Percentiles rank a stretch among this genome's conserved stretches.
Evolutionary conservation across 1,284 basidiomycete species (phyloP).

Genomic region (Pulveroboletus ridleyi): DNA sequence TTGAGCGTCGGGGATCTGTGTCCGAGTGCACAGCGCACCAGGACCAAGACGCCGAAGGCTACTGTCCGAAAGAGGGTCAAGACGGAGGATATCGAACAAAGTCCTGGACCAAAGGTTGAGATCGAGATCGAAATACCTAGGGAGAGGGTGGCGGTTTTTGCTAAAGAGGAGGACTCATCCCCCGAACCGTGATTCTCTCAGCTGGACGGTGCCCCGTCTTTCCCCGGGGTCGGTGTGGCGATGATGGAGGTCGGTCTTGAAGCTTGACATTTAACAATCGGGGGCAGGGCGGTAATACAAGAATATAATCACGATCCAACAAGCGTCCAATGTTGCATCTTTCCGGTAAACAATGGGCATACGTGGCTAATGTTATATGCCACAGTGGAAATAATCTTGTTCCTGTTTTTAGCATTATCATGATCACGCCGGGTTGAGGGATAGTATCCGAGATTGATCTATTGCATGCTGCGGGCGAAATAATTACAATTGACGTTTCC

Average conservation of each 20-base stretch:
- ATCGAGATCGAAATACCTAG: conserved; percentile 41
- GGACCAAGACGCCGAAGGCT: conserved; percentile 36
- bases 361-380: too few relatives aligned
- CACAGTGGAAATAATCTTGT: too few relatives aligned
- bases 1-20: conserved; percentile 60
- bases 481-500: conserved; percentile 98
- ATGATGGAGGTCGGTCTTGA: too few relatives aligned
- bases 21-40: conserved; percentile 58
- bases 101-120: conserved; percentile 44
- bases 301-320: too few relatives aligned
- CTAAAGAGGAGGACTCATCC: conserved; percentile 4
- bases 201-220: too few relatives aligned
- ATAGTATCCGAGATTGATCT: conserved; percentile 7
- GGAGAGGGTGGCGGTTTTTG: background rate
- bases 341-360: too few relatives aligned
- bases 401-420: background rate
- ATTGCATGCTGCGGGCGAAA: conserved; percentile 36
- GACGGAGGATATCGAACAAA: conserved; percentile 11
- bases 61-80: conserved; percentile 25
- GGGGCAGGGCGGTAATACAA: too few relatives aligned
- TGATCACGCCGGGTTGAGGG: background rate
- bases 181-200: background rate
- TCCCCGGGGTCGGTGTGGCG: too few relatives aligned
- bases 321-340: too few relatives aligned
- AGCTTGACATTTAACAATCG: too few relatives aligned